These are phyloP conservation scores for Starmerella cellae DNA, from an alignment of 805 yeast species.

Conservation along the genomic window DNA sequence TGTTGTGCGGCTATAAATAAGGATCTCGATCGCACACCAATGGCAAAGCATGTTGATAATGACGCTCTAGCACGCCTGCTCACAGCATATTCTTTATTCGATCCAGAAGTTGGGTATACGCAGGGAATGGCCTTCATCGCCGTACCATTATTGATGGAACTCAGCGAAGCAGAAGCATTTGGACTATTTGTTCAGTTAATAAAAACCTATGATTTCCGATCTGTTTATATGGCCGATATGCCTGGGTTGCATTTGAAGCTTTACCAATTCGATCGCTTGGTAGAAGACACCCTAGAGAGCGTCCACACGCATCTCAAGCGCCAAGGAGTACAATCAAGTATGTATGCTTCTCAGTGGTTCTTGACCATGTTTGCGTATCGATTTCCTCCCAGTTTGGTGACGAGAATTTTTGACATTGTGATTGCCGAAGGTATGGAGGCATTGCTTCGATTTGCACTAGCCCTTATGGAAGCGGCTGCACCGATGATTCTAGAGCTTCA, in stretches of 20 bases:
- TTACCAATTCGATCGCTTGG: conserved; percentile 78
- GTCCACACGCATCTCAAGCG: conserved; percentile 63
- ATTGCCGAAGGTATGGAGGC: conserved; percentile 88
- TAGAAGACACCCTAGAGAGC: conserved; percentile 64
- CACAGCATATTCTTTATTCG: conserved; percentile 72
- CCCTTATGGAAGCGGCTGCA: conserved; percentile 60
- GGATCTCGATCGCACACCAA: conserved; percentile 76
- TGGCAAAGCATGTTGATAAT: conserved; percentile 43
- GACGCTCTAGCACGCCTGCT: conserved; percentile 62
- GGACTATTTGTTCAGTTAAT: conserved; percentile 66
- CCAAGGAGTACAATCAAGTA: conserved; percentile 80
- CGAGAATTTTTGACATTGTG: conserved; percentile 75
- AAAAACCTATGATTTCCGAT: conserved; percentile 72
- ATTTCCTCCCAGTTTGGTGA: conserved; percentile 78
- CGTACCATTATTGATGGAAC: conserved; percentile 69
- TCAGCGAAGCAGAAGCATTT: conserved; percentile 75
- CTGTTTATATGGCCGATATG: conserved; percentile 76
- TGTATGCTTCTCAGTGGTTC: conserved; percentile 98
- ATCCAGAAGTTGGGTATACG: conserved; percentile 90
- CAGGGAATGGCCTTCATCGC: conserved; percentile 95
- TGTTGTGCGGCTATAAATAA: conserved; percentile 67
- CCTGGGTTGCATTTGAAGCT: conserved; percentile 75
- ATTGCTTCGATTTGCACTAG: conserved; percentile 68
- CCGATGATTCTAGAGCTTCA: conserved; percentile 42
- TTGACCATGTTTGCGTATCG: conserved; percentile 88